A percentile compares a stretch with the other conserved stretches of the same genome.
Conservation (phyloP, 208 protist species). For the Herpetomonas muscarum region DNA sequence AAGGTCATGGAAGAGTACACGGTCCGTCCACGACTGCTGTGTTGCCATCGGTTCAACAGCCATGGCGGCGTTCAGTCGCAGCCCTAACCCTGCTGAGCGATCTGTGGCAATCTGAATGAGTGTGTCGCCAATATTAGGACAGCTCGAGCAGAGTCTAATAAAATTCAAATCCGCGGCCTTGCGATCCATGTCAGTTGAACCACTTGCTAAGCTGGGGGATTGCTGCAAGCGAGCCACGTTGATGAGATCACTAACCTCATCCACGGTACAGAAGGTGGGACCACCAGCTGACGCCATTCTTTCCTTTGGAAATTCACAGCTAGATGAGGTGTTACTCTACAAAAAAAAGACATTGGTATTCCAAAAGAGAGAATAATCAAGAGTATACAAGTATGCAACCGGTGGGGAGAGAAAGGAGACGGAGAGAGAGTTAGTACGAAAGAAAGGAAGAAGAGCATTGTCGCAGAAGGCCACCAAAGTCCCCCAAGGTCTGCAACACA, state of each 20-base stretch:
- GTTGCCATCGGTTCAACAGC: slow-evolving; percentile 43
- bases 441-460: slow-evolving; percentile 3
- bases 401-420: no score
- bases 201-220: no score
- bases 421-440: background rate
- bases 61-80: slow-evolving; percentile 44
- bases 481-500: background rate
- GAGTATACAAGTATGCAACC: no score
- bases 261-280: no score
- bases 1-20: slow-evolving; percentile 39
- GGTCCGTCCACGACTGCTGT: slow-evolving; percentile 25
- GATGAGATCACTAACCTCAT: no score
- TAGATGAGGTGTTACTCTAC: background rate
- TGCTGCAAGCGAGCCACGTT: no score
- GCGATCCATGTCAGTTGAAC: no score
- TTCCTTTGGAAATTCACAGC: background rate
- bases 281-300: background rate
- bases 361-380: slow-evolving; percentile 14
- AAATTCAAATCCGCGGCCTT: slow-evolving; percentile 35
- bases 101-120: slow-evolving; percentile 32
- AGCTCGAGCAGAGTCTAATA: slow-evolving; percentile 23
- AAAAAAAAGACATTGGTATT: slow-evolving; percentile 14
- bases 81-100: slow-evolving; percentile 2
- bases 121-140: slow-evolving; percentile 55
- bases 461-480: background rate